These are phyloP conservation scores for Suillus brevipes DNA, from an alignment of 768 basidiomycete genomes.

Conservation along the genomic window DNA sequence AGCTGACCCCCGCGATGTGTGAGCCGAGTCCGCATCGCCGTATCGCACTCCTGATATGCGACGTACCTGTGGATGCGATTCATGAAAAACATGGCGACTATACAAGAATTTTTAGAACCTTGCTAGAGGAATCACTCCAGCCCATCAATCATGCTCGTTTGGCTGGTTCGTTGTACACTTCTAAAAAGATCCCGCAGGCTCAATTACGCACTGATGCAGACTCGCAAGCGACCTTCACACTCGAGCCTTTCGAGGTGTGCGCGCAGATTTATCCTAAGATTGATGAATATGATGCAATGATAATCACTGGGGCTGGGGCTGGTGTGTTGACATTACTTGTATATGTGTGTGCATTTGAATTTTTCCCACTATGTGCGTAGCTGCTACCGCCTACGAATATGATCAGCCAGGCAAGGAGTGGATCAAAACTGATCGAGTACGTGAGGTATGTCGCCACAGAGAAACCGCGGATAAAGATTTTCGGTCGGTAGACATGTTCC, in stretches of 20 bases:
- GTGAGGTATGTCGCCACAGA: conserved; percentile 47
- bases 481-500: conserved; percentile 45
- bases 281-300: conserved; percentile 61
- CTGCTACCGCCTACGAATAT: conserved; percentile 72
- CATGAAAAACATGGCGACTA: conserved; percentile 57
- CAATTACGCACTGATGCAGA: background rate
- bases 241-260: conserved; percentile 75
- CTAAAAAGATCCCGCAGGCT: background rate
- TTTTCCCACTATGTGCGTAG: conserved; percentile 37
- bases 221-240: conserved; percentile 38
- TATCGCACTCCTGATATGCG: conserved; percentile 67
- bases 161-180: conserved; percentile 8
- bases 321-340: conserved; percentile 45
- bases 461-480: conserved; percentile 66
- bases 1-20: background rate
- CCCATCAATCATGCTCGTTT: conserved; percentile 8
- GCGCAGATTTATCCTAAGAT: conserved; percentile 59
- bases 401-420: conserved; percentile 47
- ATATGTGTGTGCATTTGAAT: background rate
- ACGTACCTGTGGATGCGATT: conserved; percentile 50
- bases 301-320: conserved; percentile 87
- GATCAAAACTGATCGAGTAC: conserved; percentile 71
- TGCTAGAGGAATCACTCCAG: conserved; percentile 41
- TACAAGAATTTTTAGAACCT: conserved; percentile 45
- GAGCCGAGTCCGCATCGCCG: background rate